Evolutionary conservation across 2,329 filamentous ascomycete species (phyloP).

Genomic region (Cladophialophora yegresii): DNA sequence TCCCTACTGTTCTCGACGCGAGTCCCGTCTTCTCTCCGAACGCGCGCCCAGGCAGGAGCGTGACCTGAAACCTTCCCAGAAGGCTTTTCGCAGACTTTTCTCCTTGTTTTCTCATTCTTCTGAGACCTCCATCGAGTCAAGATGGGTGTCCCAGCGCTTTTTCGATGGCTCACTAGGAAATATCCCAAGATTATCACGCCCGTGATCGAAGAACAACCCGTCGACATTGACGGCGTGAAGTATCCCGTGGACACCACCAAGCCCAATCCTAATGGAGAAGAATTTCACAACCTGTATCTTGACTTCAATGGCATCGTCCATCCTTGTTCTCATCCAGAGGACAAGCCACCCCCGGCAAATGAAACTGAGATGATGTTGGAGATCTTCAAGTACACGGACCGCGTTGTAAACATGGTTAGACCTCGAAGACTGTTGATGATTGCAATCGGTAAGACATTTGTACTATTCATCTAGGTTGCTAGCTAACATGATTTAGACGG

Average conservation of each 20-base stretch:
- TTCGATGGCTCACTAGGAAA: constrained; percentile 94
- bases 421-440: constrained; percentile 96
- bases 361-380: constrained; percentile 99
- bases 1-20: background rate
- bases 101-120: background rate
- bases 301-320: constrained; percentile 99
- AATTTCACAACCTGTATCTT: constrained; percentile 95
- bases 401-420: constrained; percentile 97
- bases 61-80: background rate
- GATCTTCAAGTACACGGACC: constrained; percentile 97
- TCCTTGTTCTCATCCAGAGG: constrained; percentile 96
- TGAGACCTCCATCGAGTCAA: constrained; percentile 9
- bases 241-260: constrained; percentile 82
- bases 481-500: constrained; percentile 64
- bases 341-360: constrained; percentile 82
- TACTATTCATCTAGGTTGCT: background rate
- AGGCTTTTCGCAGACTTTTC: constrained; percentile 2
- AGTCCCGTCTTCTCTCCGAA: background rate
- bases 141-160: constrained; percentile 94
- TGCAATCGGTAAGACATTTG: constrained; percentile 69
- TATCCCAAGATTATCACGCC: constrained; percentile 96
- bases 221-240: constrained; percentile 77
- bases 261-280: constrained; percentile 94
- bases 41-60: background rate
- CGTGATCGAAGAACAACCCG: constrained; percentile 81